These are phyloP conservation scores for Candida sithepensis DNA, from an alignment of 805 yeast species.

Conservation along the genomic window DNA sequence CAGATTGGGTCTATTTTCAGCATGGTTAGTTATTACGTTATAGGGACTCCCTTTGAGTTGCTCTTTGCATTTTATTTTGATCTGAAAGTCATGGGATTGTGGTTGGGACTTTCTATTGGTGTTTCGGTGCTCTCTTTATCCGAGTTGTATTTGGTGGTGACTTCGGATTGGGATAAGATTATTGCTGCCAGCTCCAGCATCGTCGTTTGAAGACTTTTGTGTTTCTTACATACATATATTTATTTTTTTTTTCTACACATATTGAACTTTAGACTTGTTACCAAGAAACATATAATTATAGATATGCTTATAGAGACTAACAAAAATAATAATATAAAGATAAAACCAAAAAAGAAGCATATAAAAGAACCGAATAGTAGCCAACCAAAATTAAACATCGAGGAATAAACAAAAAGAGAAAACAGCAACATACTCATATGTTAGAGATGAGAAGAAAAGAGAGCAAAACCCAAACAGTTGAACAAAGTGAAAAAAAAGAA, in stretches of 20 bases:
- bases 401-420: not conserved
- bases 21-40: slow-evolving; percentile 41
- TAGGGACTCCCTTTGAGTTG: slow-evolving; percentile 48
- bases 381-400: no score
- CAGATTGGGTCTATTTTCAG: slow-evolving; percentile 47
- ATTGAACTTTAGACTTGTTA: no score
- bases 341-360: no score
- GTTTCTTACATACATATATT: no score
- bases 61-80: slow-evolving; percentile 39
- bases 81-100: slow-evolving; percentile 41
- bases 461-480: not conserved
- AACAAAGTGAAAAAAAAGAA: not conserved
- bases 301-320: no score
- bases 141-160: slow-evolving; percentile 39
- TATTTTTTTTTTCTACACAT: not conserved
- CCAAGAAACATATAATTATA: no score
- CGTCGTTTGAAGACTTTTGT: slow-evolving; percentile 3
- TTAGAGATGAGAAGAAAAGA: not conserved
- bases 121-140: slow-evolving; percentile 36
- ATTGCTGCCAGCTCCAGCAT: slow-evolving; percentile 30
- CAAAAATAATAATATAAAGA: no score
- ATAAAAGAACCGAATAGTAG: no score
- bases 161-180: slow-evolving; percentile 53
- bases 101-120: slow-evolving; percentile 46
- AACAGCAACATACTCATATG: no score